Base-by-base conservation (phyloP, 495 filamentous ascomycete species). In the Entonaema liquescens region DNA sequence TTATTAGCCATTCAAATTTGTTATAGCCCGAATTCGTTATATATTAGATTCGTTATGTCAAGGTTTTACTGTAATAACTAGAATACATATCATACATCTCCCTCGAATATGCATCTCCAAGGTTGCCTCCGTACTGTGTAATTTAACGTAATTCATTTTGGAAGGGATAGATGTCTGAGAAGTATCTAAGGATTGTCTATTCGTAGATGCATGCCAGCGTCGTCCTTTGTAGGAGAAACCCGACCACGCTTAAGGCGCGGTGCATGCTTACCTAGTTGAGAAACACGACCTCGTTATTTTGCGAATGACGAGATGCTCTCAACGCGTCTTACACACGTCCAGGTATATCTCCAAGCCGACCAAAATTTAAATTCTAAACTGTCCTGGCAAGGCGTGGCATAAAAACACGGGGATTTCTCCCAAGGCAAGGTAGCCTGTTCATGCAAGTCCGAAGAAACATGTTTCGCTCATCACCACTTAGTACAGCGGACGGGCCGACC, bases 361-460 rank as follows among this genome's bases (percentile, higher is more conserved):
- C n/a, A n/a, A n/a, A n/a, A n/a, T n/a, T n/a, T n/a, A n/a, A n/a
- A n/a, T n/a, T n/a, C n/a, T n/a, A n/a, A n/a, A n/a, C n/a, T n/a
- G n/a, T n/a, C n/a, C n/a, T n/a, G n/a, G n/a, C n/a, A n/a, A n/a
- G n/a, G n/a, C n/a, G n/a, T n/a, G n/a, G n/a, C n/a, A n/a, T 19
- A 35, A 44, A 47, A 40, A 52, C 50, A 47, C 49, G 19, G 38
- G 38, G 49, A 62, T 57, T 52, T 58, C 35, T 9, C 11, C 6
- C 5, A 33, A 33, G 31, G 26, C 56, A 47, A 57, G 49, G 54
- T 1, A 52, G 3, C 21, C 29, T 23, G 38, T 55, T 29, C 47
- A 70, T 70, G 56, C 62, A 65, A 25, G 59, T 13, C 17, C 21
- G 55, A 29, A 35, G 35, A 54, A 58, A 50, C 53, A 63, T 52